Evolutionary conservation across 2,329 filamentous ascomycete genomes (phyloP).

Genomic region (Trichoderma polysporum): DNA sequence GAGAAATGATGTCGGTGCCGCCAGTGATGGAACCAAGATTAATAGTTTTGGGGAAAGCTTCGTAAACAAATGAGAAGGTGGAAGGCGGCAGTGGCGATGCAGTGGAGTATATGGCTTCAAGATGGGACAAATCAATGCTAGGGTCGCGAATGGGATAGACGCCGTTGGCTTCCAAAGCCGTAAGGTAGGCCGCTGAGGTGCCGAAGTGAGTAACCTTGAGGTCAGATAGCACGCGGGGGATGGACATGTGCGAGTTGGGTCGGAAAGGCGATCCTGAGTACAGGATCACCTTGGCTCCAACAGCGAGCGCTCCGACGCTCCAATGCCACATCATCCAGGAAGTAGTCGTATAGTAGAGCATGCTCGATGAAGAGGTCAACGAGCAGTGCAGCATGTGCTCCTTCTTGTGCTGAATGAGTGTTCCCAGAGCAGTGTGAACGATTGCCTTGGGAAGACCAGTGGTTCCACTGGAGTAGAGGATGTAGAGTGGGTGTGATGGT

Average conservation of each 20-base stretch:
- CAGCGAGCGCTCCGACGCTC: slow-evolving; percentile 82
- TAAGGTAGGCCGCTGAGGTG: slow-evolving; percentile 91
- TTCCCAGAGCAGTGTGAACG: slow-evolving; percentile 86
- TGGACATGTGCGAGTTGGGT: slow-evolving; percentile 73
- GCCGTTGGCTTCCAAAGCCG: slow-evolving; percentile 77
- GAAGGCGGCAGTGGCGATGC: slow-evolving; percentile 89
- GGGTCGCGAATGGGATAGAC: slow-evolving; percentile 56
- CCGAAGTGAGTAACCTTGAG: slow-evolving; percentile 89
- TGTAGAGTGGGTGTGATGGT: slow-evolving; percentile 87
- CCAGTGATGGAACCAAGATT: slow-evolving; percentile 93
- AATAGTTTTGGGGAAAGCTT: slow-evolving; percentile 73
- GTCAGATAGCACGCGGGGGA: slow-evolving; percentile 78
- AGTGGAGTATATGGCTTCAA: slow-evolving; percentile 90
- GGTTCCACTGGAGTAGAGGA: slow-evolving; percentile 90
- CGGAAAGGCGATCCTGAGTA: slow-evolving; percentile 93
- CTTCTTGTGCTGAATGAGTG: slow-evolving; percentile 94
- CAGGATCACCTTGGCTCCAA: slow-evolving; percentile 77
- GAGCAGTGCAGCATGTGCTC: slow-evolving; percentile 88
- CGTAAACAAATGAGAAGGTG: slow-evolving; percentile 88
- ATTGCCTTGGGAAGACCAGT: slow-evolving; percentile 89
- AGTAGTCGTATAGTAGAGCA: slow-evolving; percentile 93
- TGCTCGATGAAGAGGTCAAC: slow-evolving; percentile 66
- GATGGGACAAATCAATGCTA: slow-evolving; percentile 56
- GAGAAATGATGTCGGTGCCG: slow-evolving; percentile 92
- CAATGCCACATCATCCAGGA: slow-evolving; percentile 99